Evolutionary conservation across 73 alveolate genomes (phyloP), one percentile per base, ranked within the genome.

Genomic region (Stentor coeruleus): DNA sequence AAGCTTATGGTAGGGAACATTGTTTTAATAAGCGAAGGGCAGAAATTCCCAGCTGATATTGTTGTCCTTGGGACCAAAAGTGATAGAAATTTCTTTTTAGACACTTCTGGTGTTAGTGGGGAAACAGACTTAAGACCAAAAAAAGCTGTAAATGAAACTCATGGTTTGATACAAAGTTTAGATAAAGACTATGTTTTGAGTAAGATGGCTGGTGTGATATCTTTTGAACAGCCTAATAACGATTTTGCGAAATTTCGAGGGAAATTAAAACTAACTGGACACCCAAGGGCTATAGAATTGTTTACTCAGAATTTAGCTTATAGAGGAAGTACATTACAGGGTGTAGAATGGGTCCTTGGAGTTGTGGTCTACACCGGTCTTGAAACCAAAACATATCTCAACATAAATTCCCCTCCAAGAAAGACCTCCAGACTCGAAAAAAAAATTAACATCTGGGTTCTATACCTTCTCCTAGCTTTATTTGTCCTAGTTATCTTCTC

Each of bases 61-160:
- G 84, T 95, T n/a, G 40, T 95, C 74, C 86, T 97, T 66, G 90
- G 83, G 40, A 86, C 97, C 74, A 91, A 89, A 60, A 80, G 88
- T 66, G 89, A 81, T 66, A 31, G 79, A 20, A 33, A 20, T 20
- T 66, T 20, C 39, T 66, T 20, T 26, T 94, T 98, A 3, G 99
- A 97, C 81, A 97, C 99, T 0, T 96, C 98, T 83, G 95, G 93
- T 77, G 85, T 98, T 59, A 99, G 96, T 86, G 99, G 99, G 59
- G 99, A 98, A 88, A 97, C 99, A 31, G 97, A 96, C 84, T 83
- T 98, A 74, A 98, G 96, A 91, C 90, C 86, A 76, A 93, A 95
- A 76, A 89, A 84, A 6, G 79, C 79, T 15, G 84, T 93, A 11
- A 35, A 40, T 15, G 85, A 90, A 59, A 93, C 92, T 77, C 95